phyloP scores from a whole-genome alignment of 495 filamentous ascomycete species.

The Daldinia decipiens region DNA sequence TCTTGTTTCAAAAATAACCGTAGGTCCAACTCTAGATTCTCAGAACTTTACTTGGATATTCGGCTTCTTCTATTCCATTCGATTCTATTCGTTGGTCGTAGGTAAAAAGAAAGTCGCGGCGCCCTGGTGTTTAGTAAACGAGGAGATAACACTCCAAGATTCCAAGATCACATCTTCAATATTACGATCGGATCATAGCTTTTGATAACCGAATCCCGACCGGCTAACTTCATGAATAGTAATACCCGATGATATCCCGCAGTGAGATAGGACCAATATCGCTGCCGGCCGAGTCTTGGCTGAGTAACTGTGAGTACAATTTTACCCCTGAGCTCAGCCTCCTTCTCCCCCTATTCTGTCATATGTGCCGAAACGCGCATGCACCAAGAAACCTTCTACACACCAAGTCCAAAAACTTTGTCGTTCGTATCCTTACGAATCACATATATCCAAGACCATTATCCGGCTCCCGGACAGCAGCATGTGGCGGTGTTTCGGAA shows the following conservation, averaged over 20 bases:
- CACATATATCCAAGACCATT: conserved; percentile 3
- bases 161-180: not conserved
- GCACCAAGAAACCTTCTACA: conserved; percentile 1
- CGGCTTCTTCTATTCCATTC: not conserved
- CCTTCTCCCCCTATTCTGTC: not conserved
- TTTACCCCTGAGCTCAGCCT: conserved; percentile 12
- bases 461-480: conserved; percentile 11
- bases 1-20: not conserved
- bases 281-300: not conserved
- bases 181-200: not conserved
- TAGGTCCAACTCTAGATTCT: not conserved
- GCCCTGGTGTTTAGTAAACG: not conserved
- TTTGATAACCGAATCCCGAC: not conserved
- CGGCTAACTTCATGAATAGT: not conserved
- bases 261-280: not conserved
- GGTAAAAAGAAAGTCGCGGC: not conserved
- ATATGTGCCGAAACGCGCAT: conserved; percentile 29
- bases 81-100: not conserved
- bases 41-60: not conserved
- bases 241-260: not conserved
- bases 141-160: not conserved
- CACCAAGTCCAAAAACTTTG: conserved; percentile 1
- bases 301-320: not conserved
- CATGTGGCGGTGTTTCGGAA: conserved; percentile 21
- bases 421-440: conserved; percentile 28